Evolutionary conservation across 139 green algal genomes (phyloP).

Genomic region (Yamagishiella unicocca): DNA sequence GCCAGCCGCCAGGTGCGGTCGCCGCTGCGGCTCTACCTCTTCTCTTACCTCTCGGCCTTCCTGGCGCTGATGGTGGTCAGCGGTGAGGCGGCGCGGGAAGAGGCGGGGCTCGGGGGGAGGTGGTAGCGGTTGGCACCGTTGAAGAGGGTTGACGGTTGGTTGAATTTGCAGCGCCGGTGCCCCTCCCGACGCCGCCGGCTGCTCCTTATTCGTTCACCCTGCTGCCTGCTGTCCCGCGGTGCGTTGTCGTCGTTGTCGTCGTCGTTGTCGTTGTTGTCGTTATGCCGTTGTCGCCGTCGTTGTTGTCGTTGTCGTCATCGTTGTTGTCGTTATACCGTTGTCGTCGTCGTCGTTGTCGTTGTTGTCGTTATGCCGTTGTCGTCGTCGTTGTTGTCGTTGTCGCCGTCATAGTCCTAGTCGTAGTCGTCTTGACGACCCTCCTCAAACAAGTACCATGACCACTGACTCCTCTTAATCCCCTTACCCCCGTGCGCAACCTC

Average conservation of each 20-base stretch:
- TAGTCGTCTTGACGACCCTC: not conserved
- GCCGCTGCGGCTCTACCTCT: slow-evolving; percentile 59
- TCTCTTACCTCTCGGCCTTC: slow-evolving; percentile 56
- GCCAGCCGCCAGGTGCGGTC: slow-evolving; percentile 27
- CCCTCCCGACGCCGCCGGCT: no score
- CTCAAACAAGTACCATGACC: not conserved
- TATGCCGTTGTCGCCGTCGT: not conserved
- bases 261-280: not conserved
- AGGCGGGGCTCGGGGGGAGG: no score
- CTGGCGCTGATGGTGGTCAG: slow-evolving; percentile 50
- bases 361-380: not conserved
- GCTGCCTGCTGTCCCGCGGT: not conserved
- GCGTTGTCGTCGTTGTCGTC: not conserved
- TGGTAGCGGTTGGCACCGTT: not conserved
- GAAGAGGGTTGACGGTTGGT: not conserved
- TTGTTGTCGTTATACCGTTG: not conserved
- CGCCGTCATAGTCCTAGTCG: no score
- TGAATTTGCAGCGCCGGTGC: no score
- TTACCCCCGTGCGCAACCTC: not conserved
- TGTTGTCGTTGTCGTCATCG: not conserved
- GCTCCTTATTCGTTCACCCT: not conserved
- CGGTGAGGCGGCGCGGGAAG: slow-evolving; percentile 22
- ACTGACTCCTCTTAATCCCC: no score
- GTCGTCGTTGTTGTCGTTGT: not conserved
- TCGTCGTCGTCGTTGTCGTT: no score